These are phyloP conservation scores for Salvia sclarea DNA, from an alignment of 305 asterid genomes.

Conservation along the genomic window DNA sequence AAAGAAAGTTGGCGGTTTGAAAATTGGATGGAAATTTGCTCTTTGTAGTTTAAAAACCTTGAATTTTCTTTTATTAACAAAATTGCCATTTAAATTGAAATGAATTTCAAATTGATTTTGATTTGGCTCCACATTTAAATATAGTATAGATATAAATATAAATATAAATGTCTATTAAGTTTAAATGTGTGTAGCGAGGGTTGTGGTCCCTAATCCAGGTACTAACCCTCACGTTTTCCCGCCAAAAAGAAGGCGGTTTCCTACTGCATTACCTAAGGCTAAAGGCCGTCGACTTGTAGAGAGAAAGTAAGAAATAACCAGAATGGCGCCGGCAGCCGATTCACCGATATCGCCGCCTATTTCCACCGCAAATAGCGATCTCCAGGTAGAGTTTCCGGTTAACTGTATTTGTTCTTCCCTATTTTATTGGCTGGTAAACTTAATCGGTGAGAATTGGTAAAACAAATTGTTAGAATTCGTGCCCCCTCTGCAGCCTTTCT, in stretches of 20 bases:
- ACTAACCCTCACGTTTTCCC: conserved; percentile 37
- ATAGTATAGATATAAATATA: no score
- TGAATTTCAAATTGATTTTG: no score
- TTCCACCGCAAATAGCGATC: conserved; percentile 40
- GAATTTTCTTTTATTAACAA: no score
- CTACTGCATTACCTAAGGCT: conserved; percentile 5
- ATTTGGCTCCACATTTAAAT: no score
- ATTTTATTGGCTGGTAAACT: background rate
- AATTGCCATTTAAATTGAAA: no score
- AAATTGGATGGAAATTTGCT: no score
- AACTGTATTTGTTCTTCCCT: background rate
- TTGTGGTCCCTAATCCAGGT: background rate
- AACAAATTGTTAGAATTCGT: background rate
- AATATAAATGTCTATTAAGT: no score
- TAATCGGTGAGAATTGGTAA: conserved; percentile 2
- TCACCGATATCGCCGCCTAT: conserved; percentile 29
- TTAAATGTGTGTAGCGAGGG: background rate
- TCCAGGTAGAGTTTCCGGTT: conserved; percentile 47
- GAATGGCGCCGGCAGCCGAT: conserved; percentile 49
- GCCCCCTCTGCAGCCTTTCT: conserved; percentile 64
- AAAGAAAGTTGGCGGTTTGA: no score
- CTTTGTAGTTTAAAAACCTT: no score
- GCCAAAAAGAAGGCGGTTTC: conserved; percentile 40
- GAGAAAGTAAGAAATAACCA: background rate
- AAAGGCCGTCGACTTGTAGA: background rate